Base-by-base conservation (phyloP, 2,329 filamentous ascomycete species). In the Bipolaris sorokiniana region DNA sequence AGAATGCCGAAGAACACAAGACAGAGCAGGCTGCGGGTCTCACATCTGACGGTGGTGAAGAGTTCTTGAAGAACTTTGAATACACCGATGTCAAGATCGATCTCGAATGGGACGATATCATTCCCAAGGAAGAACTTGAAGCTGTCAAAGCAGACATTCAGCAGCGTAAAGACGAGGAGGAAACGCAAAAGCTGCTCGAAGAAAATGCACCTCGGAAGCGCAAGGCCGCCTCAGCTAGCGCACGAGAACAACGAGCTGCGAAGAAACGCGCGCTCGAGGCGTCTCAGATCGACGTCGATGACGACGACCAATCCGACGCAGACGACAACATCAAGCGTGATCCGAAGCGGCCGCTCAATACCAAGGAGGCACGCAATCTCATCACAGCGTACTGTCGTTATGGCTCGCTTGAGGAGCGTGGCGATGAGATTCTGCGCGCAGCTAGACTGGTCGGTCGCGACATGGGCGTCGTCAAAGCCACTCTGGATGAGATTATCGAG, bases 1-100 rank as follows among this genome's bases (percentile, higher is more conserved):
- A 95, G 69, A 97, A 97, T 75, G 95, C 96, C 26, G 95, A 99
- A 79, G 88, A 98, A 68, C 96, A 97, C 69, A 94, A 96, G 80
- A 98, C 95, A 0, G 93, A 97, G 77, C 90, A 97, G 53, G 90
- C 94, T 20, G 92, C 97, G 76, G 92, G 93, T 73, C 92, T 98
- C 73, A 90, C 96, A 41, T 96, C 93, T 56, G 95, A 94, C 71
- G 96, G 95, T 71, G 95, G 95, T 79, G 94, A 97, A 73, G 96
- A 97, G 61, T 99, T 98, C 77, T 88, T 99, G 80, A 88, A 85
- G 66, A 89, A 87, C 58, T 91, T 91, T 66, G 92, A 98, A 72
- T 96, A 97, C 71, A 97, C 95, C 1, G 95, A 99, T 76, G 94
- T 98, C 77, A 98, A 98, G 78, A 90, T 98, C 58, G 85, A 98